phyloP scores from a whole-genome alignment of 768 basidiomycete species.

The Daedaleopsis nitida region DNA sequence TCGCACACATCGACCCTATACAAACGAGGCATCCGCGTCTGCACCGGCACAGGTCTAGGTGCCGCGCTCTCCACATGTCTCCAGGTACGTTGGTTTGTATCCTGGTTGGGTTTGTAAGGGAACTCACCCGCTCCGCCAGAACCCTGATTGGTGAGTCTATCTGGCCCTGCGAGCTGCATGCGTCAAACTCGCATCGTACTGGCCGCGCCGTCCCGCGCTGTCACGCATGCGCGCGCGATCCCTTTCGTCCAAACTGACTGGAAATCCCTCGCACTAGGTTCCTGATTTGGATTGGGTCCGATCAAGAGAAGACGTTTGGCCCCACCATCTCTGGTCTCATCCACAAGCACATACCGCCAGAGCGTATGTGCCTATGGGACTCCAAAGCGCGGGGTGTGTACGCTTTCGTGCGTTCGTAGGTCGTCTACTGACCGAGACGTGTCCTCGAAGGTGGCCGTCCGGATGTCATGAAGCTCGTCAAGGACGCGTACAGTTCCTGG shows the following conservation, averaged over 20 bases:
- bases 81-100: conserved; percentile 28
- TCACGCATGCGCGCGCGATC: neutral
- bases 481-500: conserved; percentile 39
- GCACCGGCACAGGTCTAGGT: conserved; percentile 49
- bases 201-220: conserved; percentile 8
- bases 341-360: conserved; percentile 39
- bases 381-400: conserved; percentile 38
- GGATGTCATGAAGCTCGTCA: conserved; percentile 40
- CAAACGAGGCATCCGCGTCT: conserved; percentile 46
- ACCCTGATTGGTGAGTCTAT: conserved; percentile 36
- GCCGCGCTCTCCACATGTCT: conserved; percentile 46
- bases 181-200: too few species aligned
- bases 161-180: too few species aligned
- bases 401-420: neutral
- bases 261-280: conserved; percentile 27
- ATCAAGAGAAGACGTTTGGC: conserved; percentile 48
- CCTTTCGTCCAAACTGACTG: conserved; percentile 1
- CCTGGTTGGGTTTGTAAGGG: too few species aligned
- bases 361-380: conserved; percentile 44
- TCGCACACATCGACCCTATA: conserved; percentile 46
- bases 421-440: neutral
- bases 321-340: conserved; percentile 44
- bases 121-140: conserved; percentile 16
- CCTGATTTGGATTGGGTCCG: conserved; percentile 46
- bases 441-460: conserved; percentile 36